These are phyloP conservation scores for Chalciporus sp. DNA, from an alignment of 1,284 basidiomycete species.

Conservation along the genomic window DNA sequence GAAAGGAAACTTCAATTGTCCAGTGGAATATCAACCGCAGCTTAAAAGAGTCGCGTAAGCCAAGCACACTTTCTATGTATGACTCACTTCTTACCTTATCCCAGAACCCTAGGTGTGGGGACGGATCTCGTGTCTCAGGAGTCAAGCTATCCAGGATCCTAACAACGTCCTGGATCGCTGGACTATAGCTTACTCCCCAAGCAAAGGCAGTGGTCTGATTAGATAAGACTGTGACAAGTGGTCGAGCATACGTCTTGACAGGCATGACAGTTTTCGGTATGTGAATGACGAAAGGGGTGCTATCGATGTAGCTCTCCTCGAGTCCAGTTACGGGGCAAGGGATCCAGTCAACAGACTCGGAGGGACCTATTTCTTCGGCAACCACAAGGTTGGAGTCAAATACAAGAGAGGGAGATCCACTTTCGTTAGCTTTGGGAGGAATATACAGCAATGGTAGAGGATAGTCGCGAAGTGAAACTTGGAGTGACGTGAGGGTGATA, in stretches of 20 bases:
- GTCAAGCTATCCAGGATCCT: conserved; percentile 84
- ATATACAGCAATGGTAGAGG: conserved; percentile 71
- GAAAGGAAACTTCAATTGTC: conserved; percentile 73
- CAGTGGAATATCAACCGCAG: conserved; percentile 87
- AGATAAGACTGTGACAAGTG: conserved; percentile 69
- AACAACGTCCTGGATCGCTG: conserved; percentile 87
- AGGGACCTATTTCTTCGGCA: conserved; percentile 85
- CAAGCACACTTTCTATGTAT: background rate
- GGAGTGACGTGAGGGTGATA: conserved; percentile 67
- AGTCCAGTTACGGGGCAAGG: conserved; percentile 63
- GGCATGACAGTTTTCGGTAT: conserved; percentile 96
- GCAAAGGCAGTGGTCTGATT: conserved; percentile 74
- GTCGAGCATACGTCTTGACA: conserved; percentile 89
- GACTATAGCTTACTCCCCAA: conserved; percentile 91
- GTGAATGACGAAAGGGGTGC: conserved; percentile 60
- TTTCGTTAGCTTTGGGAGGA: conserved; percentile 43
- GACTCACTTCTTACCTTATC: conserved; percentile 61
- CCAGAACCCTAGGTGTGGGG: conserved; percentile 92
- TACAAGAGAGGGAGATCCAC: conserved; percentile 50
- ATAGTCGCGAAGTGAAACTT: conserved; percentile 79
- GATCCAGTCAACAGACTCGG: conserved; percentile 74
- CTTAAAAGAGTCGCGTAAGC: conserved; percentile 41
- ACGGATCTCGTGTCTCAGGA: conserved; percentile 83
- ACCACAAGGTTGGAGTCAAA: conserved; percentile 86
- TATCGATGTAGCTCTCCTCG: conserved; percentile 54